A percentile compares a stretch with the other conserved stretches of the same genome.
Evolutionary conservation across 345 rosid genomes (phyloP).

Genomic region (Gossypium stocksii): DNA sequence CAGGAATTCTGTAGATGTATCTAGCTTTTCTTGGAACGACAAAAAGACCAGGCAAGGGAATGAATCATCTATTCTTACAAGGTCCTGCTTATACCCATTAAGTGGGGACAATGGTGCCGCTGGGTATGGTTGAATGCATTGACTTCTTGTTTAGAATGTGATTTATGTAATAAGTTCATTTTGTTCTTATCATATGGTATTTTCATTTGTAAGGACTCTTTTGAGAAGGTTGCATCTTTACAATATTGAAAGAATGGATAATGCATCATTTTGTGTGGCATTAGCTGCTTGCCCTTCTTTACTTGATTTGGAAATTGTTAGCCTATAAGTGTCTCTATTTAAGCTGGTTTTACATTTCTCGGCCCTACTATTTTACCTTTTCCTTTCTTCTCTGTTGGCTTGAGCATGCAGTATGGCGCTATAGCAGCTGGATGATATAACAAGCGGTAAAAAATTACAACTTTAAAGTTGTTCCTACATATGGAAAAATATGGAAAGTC

Average conservation of each 20-base stretch:
- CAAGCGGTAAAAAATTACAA: not conserved
- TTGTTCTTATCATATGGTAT: conserved; percentile 15
- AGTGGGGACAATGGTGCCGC: conserved; percentile 45
- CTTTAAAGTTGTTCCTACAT: conserved; percentile 2
- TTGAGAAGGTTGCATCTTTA: conserved; percentile 82
- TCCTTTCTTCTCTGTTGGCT: conserved; percentile 2
- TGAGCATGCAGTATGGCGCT: not conserved
- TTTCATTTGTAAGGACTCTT: conserved; percentile 39
- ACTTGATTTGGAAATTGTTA: conserved; percentile 76
- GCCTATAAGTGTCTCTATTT: conserved; percentile 58
- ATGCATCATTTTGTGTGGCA: conserved; percentile 48
- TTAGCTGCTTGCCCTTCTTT: conserved; percentile 66
- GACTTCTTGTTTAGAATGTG: not conserved
- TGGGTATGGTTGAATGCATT: conserved; percentile 41
- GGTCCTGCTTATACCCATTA: conserved; percentile 60
- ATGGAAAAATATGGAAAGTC: not conserved
- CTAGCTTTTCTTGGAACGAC: conserved; percentile 69
- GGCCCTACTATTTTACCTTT: not conserved
- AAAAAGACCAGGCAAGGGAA: conserved; percentile 69
- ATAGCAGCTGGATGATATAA: not conserved
- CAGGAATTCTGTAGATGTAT: conserved; percentile 53
- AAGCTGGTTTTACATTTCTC: conserved; percentile 7
- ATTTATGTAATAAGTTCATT: not conserved
- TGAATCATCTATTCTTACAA: conserved; percentile 61
- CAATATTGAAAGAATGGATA: conserved; percentile 55